Evolutionary conservation across 257 asterid species (phyloP).

Genomic region (Verbena officinalis): DNA sequence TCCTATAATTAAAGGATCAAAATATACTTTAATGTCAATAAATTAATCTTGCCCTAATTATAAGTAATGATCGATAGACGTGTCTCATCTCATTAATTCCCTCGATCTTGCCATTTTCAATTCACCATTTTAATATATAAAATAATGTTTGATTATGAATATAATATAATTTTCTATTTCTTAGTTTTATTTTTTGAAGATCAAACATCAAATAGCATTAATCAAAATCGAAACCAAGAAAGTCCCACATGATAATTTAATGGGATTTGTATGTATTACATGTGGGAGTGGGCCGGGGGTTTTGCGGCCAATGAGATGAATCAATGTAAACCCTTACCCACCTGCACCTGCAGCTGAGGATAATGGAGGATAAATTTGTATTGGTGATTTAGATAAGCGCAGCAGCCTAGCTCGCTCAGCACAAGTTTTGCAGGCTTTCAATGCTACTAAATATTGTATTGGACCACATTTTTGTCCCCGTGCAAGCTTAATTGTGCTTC

Average conservation of each 20-base stretch:
- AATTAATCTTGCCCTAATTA: conserved; percentile 24
- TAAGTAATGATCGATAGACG: too few species aligned
- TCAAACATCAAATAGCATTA: too few species aligned
- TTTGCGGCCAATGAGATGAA: too few species aligned
- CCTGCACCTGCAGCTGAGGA: too few species aligned
- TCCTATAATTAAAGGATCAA: conserved; percentile 2
- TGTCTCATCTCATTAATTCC: conserved; percentile 22
- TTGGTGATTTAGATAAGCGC: not conserved
- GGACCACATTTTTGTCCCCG: conserved; percentile 19
- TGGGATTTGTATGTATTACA: too few species aligned
- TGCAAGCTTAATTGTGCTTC: too few species aligned
- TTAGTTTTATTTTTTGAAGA: too few species aligned
- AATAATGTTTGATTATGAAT: not conserved
- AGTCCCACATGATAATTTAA: too few species aligned
- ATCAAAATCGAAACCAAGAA: too few species aligned
- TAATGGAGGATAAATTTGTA: too few species aligned
- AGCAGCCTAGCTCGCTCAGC: not conserved
- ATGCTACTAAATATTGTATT: not conserved
- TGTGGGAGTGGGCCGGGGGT: too few species aligned
- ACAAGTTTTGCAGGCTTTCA: not conserved
- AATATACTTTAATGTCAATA: not conserved
- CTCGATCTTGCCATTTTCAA: conserved; percentile 18
- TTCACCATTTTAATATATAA: conserved; percentile 9
- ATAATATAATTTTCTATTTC: too few species aligned
- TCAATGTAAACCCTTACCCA: not conserved